These are phyloP conservation scores for Gossypium aridum DNA, from an alignment of 441 rosid species.

Conservation along the genomic window DNA sequence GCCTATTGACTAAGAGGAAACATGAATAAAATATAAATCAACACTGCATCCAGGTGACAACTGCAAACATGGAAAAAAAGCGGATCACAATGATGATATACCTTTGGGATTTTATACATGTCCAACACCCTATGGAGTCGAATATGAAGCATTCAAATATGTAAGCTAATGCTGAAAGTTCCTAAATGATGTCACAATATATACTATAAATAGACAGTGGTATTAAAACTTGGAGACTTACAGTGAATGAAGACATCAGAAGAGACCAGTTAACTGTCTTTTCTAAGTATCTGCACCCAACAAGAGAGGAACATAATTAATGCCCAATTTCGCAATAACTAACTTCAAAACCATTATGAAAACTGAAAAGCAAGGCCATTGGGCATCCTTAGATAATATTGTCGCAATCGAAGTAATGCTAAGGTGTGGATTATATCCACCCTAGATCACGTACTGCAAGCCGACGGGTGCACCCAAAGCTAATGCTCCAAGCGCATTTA, in stretches of 20 bases:
- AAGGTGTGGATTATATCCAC: not conserved
- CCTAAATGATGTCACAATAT: not conserved
- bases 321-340: not conserved
- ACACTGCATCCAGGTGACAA: not conserved
- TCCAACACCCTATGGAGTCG: not conserved
- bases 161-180: not conserved
- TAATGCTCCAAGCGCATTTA: slow-evolving; percentile 69
- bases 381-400: not conserved
- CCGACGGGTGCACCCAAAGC: slow-evolving; percentile 83
- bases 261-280: slow-evolving; percentile 69
- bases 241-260: slow-evolving; percentile 73
- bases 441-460: slow-evolving; percentile 44
- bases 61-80: not conserved
- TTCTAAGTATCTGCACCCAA: slow-evolving; percentile 39
- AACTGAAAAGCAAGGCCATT: not conserved
- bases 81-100: not conserved
- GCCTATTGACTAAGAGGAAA: not conserved
- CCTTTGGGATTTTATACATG: not conserved
- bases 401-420: not conserved
- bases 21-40: not conserved
- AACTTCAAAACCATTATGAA: not conserved
- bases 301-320: slow-evolving; percentile 9
- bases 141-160: not conserved
- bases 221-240: slow-evolving; percentile 22
- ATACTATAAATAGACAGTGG: not conserved